These are phyloP conservation scores for Carpinus viminea DNA, from an alignment of 306 rosid species.

Conservation along the genomic window DNA sequence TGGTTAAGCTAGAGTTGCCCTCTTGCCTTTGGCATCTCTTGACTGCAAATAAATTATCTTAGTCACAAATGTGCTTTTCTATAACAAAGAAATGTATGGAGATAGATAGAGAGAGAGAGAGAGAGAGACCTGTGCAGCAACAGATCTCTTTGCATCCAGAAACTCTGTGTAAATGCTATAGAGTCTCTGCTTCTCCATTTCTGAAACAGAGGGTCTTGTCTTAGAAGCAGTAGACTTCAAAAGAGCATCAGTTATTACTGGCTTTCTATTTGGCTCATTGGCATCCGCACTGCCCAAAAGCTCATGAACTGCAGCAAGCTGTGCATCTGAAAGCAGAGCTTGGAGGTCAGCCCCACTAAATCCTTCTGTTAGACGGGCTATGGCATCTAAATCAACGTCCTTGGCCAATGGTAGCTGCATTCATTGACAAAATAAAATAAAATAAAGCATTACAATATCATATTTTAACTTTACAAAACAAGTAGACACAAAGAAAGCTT, in stretches of 20 bases:
- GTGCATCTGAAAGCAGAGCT: conserved; percentile 94
- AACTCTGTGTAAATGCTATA: conserved; percentile 69
- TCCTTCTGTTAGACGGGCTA: conserved; percentile 84
- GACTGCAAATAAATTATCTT: conserved; percentile 52
- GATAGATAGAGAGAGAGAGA: conserved; percentile 16
- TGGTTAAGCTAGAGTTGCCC: conserved; percentile 74
- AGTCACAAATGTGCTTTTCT: conserved; percentile 9
- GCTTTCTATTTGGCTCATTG: conserved; percentile 46
- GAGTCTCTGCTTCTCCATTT: conserved; percentile 77
- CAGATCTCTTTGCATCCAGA: conserved; percentile 77
- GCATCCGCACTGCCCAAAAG: conserved; percentile 49
- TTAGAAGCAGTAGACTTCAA: conserved; percentile 62
- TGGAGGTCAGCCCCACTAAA: conserved; percentile 97
- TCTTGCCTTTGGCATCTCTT: conserved; percentile 91
- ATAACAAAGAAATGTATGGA: conserved; percentile 9
- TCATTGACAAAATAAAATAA: not conserved
- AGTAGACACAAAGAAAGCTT: not conserved
- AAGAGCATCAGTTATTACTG: conserved; percentile 65
- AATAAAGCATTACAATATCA: not conserved
- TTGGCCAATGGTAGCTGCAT: conserved; percentile 70
- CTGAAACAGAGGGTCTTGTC: conserved; percentile 87
- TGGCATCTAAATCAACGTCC: conserved; percentile 70
- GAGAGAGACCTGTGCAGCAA: conserved; percentile 71
- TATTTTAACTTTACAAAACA: not conserved
- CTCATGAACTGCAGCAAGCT: conserved; percentile 95